Percentiles rank a stretch among this genome's conserved stretches.
phyloP scores from a whole-genome alignment of 2,329 filamentous ascomycete genomes.

The Fusarium lyarnte region DNA sequence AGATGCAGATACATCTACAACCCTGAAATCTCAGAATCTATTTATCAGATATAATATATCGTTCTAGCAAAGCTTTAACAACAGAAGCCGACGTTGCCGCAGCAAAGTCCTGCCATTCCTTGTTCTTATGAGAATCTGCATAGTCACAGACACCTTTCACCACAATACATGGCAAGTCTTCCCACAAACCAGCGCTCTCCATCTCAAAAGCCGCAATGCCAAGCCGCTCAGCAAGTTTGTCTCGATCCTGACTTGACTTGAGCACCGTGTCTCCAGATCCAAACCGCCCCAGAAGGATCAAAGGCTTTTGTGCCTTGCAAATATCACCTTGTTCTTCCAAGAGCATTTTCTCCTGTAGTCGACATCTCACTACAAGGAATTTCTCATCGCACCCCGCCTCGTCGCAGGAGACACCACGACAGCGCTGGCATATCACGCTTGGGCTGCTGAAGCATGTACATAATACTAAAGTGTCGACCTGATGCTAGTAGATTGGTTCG shows the following conservation, averaged over 20 bases:
- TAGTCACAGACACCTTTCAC: conserved; percentile 42
- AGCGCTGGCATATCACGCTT: fast-evolving
- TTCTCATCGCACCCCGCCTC: not conserved
- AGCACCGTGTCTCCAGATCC: not conserved
- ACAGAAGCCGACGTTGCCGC: not conserved
- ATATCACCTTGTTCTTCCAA: fast-evolving
- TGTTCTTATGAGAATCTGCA: not conserved
- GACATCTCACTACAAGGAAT: fast-evolving
- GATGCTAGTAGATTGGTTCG: not conserved
- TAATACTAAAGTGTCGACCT: not conserved
- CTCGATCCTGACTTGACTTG: fast-evolving
- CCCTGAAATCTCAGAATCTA: fast-evolving
- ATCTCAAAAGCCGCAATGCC: conserved; percentile 40
- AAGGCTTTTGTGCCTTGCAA: not conserved
- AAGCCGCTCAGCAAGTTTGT: fast-evolving
- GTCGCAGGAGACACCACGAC: fast-evolving
- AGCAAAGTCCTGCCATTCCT: not conserved
- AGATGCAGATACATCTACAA: fast-evolving
- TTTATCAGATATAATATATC: not conserved
- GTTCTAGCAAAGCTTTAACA: not conserved
- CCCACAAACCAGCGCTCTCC: conserved; percentile 47
- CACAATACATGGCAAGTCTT: conserved; percentile 48
- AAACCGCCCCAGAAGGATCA: not conserved
- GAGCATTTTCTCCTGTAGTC: fast-evolving
- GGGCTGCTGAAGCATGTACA: not conserved